Evolutionary conservation across 164 flowering plant species (phyloP), one percentile per base, ranked within the genome.

Genomic region (Platanus orientalis): DNA sequence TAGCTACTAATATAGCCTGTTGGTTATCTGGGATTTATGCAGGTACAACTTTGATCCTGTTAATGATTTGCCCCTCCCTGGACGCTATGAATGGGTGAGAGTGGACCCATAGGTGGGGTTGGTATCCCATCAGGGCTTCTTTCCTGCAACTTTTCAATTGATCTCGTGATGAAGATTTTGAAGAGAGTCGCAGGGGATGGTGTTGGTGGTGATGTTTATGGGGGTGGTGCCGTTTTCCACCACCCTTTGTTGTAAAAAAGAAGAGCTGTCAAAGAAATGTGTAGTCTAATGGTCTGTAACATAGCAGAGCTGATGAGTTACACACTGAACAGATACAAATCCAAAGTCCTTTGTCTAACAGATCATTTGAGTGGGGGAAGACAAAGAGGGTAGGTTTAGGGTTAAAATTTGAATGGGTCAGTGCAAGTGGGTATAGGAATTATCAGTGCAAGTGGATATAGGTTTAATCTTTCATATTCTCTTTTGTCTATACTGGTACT

Each of bases 11-110:
- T 29, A 1, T 23, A 20, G 9, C 28, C 17, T 48, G 23, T 28
- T 16, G 20, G 28, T 39, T 50, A 60, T 28, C 17, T 53, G 40
- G 29, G 7, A 19, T 58, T 34, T 50, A 28, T 76, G 76, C 83
- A 92, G 98, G 88, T 92, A 92, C 73, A 92, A 92, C 81, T 92
- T 83, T 71, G 96, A 92, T 58, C 61, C 86, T 0, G 77, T 71
- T 71, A 86, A 71, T 40, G 95, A 88, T 45, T n/a, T 62, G 27
- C 96, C 98, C 9, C 85, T 89, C 26, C 81, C 88, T 0, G 98
- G 98, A 26, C 85, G 88, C 1, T 92, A 78, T 24, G 92, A 89
- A 62, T 92, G 98, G 98, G 84, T 78, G 67, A 71, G 66, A 69
- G 73, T 83, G 68, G 65, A 54, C 45, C 80, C 71, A 20, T 84